Evolutionary conservation across 805 yeast genomes (phyloP).

Genomic region (Pichia gijzeniarum): DNA sequence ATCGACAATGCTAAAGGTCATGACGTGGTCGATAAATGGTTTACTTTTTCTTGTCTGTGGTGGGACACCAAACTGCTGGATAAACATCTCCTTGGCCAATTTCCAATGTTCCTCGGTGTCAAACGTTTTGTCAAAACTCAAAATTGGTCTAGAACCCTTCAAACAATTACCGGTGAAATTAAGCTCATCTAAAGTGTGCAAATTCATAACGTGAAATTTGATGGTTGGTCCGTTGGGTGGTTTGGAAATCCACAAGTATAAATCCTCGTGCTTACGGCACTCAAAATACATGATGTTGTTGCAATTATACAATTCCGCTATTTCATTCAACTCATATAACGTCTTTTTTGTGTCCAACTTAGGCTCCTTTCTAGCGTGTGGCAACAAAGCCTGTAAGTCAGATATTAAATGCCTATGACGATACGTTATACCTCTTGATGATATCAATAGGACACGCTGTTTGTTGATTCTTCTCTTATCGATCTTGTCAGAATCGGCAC

Average conservation of each 20-base stretch:
- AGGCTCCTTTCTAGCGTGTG: slow-evolving; percentile 95
- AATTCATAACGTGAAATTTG: slow-evolving; percentile 88
- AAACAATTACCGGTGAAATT: slow-evolving; percentile 95
- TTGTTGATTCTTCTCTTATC: slow-evolving; percentile 63
- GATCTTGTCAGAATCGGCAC: slow-evolving; percentile 28
- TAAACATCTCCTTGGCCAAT: slow-evolving; percentile 76
- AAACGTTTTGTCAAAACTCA: slow-evolving; percentile 81
- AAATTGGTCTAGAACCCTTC: slow-evolving; percentile 89
- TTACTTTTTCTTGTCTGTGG: slow-evolving; percentile 87
- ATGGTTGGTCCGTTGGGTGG: slow-evolving; percentile 98
- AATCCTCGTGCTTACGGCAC: slow-evolving; percentile 92
- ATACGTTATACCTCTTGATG: slow-evolving; percentile 91
- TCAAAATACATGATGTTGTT: slow-evolving; percentile 92
- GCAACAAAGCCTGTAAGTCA: slow-evolving; percentile 73
- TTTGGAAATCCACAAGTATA: slow-evolving; percentile 90
- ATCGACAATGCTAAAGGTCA: slow-evolving; percentile 89
- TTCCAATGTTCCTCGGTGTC: slow-evolving; percentile 60
- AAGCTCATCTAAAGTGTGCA: slow-evolving; percentile 93
- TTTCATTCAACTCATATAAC: slow-evolving; percentile 82
- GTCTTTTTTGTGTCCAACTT: slow-evolving; percentile 91
- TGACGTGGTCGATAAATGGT: slow-evolving; percentile 92
- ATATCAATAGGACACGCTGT: slow-evolving; percentile 81
- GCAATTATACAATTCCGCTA: slow-evolving; percentile 95
- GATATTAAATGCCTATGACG: slow-evolving; percentile 92
- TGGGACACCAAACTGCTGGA: slow-evolving; percentile 90